Evolutionary conservation across 2,329 filamentous ascomycete genomes (phyloP), one percentile per base, ranked within the genome.

Genomic region (Beauveria scarabaeidicola): DNA sequence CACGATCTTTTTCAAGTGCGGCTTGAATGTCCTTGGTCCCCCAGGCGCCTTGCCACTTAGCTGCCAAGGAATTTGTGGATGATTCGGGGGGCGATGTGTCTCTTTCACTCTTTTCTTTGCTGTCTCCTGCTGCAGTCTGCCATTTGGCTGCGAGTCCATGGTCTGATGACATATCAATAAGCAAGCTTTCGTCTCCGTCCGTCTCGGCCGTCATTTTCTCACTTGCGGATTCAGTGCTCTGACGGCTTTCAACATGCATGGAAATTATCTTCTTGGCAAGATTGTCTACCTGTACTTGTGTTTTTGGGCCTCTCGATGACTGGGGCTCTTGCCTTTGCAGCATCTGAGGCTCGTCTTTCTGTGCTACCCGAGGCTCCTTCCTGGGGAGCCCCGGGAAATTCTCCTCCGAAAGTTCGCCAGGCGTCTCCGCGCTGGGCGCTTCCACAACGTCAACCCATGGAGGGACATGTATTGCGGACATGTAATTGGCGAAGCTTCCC

Each of bases 401-500:
- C 3, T 3, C 6, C 6, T 59, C 57, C 3, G 50, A 19, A 19
- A 58, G 17, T 1, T 27, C 15, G 21, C 55, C 55, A 10, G 55
- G 55, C 3, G 6, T 51, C 23, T 48, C 46, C 2, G 19, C 44
- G 17, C 55, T 51, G 2, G 44, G 55, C 3, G 43, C 46, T 32
- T 58, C 55, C 3, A 51, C 44, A 40, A 51, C 17, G 4, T 41
- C 46, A 8, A 13, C 9, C 55, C 55, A 58, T n/a, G 3, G 23
- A n/a, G 47, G 17, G 15, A 58, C 55, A n/a, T 29, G 32, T 3
- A 50, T 32, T 29, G 41, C 13, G 1, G 46, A 58, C 66, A 73
- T 66, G 54, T 66, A 71, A 1, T 51, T 59, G 19, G 59, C 52
- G 38, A 66, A 74, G 59, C 69, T 68, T 11, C 64, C 61, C 51